Evolutionary conservation across 371 early-diverging fungal species (phyloP), one percentile per base, ranked within the genome.

Genomic region (Mortierella sp.): DNA sequence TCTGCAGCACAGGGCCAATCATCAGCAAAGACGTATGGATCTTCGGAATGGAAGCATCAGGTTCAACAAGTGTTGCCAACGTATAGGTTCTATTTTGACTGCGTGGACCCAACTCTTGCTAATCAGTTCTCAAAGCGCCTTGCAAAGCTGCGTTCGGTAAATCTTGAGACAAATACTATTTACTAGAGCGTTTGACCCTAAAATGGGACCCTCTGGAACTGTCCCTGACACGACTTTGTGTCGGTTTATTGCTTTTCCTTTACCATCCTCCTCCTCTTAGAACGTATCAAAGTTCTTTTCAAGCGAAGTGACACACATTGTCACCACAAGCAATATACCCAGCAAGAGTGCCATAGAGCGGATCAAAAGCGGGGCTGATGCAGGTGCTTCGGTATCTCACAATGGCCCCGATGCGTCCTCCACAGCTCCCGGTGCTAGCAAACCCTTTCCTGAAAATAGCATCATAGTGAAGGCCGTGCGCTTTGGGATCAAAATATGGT

Each of bases 221-320:
- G 37, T 37, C 3, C 37, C 37, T 37, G 37, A 37, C 37, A 37
- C 37, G 37, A 37, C 37, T 5, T n/a, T 15, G 21, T 28, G 19
- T 21, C 44, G 12, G 7, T 51, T 23, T 47, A 7, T 21, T 28
- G 21, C 9, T 2, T 47, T 50, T 9, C 37, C 26, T 15, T 2
- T 15, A n/a, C n/a, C n/a, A n/a, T n/a, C n/a, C n/a, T n/a, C n/a
- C n/a, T n/a, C n/a, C n/a, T 55, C 29, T 19, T 30, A 76, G 77
- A 28, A 56, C 15, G 52, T 64, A 3, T n/a, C 72, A 0, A 68
- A 25, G 56, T 76, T 76, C 62, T 71, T 72, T 23, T 76, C 77
- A 12, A 60, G 43, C 50, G 72, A 71, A 9, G 77, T 72, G 28
- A 76, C 77, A 19, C 77, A 76, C 55, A 30, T 76, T 25, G 57